These are phyloP conservation scores for Cicer bijugum DNA, from an alignment of 306 rosid genomes.

Conservation along the genomic window DNA sequence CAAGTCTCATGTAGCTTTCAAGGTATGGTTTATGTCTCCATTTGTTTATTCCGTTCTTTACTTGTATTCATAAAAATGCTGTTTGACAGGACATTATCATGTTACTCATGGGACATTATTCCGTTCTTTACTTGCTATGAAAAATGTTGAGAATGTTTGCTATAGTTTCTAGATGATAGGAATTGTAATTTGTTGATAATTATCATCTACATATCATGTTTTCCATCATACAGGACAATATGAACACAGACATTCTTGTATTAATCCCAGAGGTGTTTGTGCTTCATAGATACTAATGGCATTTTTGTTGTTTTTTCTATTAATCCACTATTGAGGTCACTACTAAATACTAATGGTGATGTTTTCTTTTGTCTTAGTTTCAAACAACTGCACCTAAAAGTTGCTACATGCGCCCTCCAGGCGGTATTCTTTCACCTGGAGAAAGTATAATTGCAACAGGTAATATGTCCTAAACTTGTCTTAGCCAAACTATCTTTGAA, in stretches of 20 bases:
- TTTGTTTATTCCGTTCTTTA: not conserved
- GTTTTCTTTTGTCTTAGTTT: constrained; percentile 62
- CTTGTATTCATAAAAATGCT: constrained; percentile 28
- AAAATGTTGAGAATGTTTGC: constrained; percentile 33
- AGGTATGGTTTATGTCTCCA: constrained; percentile 58
- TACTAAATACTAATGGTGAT: constrained; percentile 36
- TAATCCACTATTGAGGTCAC: constrained; percentile 17
- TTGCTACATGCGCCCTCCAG: constrained; percentile 98
- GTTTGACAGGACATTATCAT: constrained; percentile 17
- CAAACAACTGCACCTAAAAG: constrained; percentile 99
- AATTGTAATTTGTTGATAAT: constrained; percentile 24
- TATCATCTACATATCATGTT: constrained; percentile 18
- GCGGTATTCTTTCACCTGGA: constrained; percentile 90
- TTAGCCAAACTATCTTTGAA: constrained; percentile 17
- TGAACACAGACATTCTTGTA: constrained; percentile 17
- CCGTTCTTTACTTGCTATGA: too few relatives aligned
- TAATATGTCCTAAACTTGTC: constrained; percentile 47
- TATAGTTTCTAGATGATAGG: not conserved
- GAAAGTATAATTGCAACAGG: constrained; percentile 86
- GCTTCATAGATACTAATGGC: not conserved
- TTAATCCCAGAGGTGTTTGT: not conserved
- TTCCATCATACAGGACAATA: not conserved
- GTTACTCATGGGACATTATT: not conserved
- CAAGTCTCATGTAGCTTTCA: constrained; percentile 93
- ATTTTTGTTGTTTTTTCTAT: not conserved